Evolutionary conservation across 345 rosid genomes (phyloP), one percentile per base, ranked within the genome.

Genomic region (Nasturtium officinale): DNA sequence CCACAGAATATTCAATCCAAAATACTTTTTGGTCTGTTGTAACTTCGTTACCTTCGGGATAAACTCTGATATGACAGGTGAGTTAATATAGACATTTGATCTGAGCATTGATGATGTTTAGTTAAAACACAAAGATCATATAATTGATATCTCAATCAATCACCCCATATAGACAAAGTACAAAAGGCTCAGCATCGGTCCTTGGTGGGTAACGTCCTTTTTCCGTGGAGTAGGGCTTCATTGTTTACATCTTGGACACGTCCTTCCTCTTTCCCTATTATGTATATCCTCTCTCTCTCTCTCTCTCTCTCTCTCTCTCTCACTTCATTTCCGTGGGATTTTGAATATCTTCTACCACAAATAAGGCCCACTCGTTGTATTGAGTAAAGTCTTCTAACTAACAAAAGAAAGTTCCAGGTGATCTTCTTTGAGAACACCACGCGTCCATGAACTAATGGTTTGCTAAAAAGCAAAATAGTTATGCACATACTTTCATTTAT

Each of bases 281-380:
- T 4, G n/a, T n/a, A n/a, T 32, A 32, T 32, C 35, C 28, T 26
- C 3, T 26, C 0, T 26, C 28, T 26, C 40, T 4, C 28, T 26
- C 3, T 26, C 0, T 26, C 28, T 26, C 40, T 4, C 28, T 26
- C 3, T 4, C 28, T 26, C 3, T 26, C 0, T 26, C 28, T 26
- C 40, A 42, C n/a, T 66, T 48, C 29, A 28, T 51, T 75, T 75
- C 69, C 79, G 79, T 75, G 74, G 1, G 74, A 75, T 68, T 68
- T 68, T 43, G 69, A 68, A 75, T 32, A 25, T 33, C 58, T 16
- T 61, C 32, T 0, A 37, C 17, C 59, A 42, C 67, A 10, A 50
- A 55, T 47, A 26, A 26, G 60, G 17, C 64, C 55, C 70, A 54
- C 33, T 48, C 21, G 32, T 35, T 62, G 55, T 30, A 42, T 51